Conservation (phyloP, 2,329 filamentous ascomycete genomes). For the Aspergillus flavus region DNA sequence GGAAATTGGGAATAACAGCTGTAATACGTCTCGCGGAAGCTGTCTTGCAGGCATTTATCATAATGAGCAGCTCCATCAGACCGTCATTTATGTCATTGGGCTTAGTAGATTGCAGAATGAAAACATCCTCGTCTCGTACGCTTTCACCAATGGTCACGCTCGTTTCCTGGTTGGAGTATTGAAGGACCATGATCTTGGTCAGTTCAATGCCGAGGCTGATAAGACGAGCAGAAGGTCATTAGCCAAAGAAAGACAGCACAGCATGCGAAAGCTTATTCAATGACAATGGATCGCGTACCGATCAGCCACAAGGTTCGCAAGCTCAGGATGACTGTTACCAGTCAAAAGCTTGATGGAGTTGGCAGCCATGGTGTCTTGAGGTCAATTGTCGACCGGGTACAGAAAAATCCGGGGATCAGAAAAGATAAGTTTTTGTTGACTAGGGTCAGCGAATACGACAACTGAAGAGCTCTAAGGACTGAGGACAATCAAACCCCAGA, state of each 20-base stretch:
- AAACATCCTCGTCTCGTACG: slow-evolving; percentile 95
- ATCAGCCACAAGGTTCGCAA: slow-evolving; percentile 69
- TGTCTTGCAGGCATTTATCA: slow-evolving; percentile 93
- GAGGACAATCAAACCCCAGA: slow-evolving; percentile 3
- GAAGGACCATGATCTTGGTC: slow-evolving; percentile 68
- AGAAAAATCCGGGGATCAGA: slow-evolving; percentile 1
- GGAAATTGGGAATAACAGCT: slow-evolving; percentile 93
- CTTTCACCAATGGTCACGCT: slow-evolving; percentile 90
- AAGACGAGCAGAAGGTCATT: slow-evolving; percentile 15
- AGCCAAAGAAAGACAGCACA: slow-evolving; percentile 4
- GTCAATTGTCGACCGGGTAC: slow-evolving; percentile 1
- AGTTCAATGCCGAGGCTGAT: slow-evolving; percentile 66
- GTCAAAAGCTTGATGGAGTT: slow-evolving; percentile 76
- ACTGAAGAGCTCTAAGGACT: background rate
- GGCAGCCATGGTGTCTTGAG: slow-evolving; percentile 58
- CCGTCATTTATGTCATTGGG: slow-evolving; percentile 98
- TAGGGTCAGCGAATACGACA: background rate
- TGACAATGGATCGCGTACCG: slow-evolving; percentile 50
- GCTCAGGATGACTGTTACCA: slow-evolving; percentile 73
- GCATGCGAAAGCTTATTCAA: background rate
- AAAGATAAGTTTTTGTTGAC: background rate
- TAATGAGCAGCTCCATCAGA: slow-evolving; percentile 96
- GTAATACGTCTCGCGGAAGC: slow-evolving; percentile 88
- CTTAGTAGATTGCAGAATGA: slow-evolving; percentile 92
- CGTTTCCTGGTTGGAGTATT: slow-evolving; percentile 66